Evolutionary conservation across 768 basidiomycete genomes (phyloP), one percentile per base, ranked within the genome.

Genomic region (Chlorophyllum brunneum): DNA sequence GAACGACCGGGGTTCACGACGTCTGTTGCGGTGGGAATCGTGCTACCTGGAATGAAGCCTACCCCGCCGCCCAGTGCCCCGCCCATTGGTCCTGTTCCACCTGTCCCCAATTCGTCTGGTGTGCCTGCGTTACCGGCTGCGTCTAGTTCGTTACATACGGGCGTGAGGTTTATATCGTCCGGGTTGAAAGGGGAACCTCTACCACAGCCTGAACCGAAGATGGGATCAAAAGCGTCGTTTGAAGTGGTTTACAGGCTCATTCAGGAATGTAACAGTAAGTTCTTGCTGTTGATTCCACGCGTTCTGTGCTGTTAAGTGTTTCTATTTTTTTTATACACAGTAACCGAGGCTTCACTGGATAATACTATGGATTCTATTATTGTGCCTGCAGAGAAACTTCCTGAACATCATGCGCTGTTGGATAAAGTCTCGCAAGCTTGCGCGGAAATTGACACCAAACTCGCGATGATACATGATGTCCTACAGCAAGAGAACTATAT

Each of bases 381-480:
- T 11, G 51, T 53, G 4, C 51, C 51, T 2, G 51, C 51, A 6
- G 51, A 53, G 44, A 45, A 45, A 16, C 36, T 53, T 29, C 51
- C 51, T 16, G 51, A 53, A 46, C 51, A 53, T 24, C 51, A 53
- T 31, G 51, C 51, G 24, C 33, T 53, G 16, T 34, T 53, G 27
- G 51, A 53, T 26, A 53, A 53, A 37, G 51, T 53, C 7, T 53
- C 51, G 10, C 51, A 53, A 16, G 51, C 51, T 18, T 53, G 51
- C 31, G 37, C 51, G 8, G 51, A 53, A 22, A 53, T 53, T 39
- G 51, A 53, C 31, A 46, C 43, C 15, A 53, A 53, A 20, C 51
- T 53, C 20, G 51, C 51, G 5, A 53, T 53, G 51, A 53, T 53
- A 45, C 51, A 53, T 26, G 51, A 53, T 39, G 51, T 53, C 10